Base-by-base conservation (phyloP, 805 yeast species). In the Saturnispora ahearnii region DNA sequence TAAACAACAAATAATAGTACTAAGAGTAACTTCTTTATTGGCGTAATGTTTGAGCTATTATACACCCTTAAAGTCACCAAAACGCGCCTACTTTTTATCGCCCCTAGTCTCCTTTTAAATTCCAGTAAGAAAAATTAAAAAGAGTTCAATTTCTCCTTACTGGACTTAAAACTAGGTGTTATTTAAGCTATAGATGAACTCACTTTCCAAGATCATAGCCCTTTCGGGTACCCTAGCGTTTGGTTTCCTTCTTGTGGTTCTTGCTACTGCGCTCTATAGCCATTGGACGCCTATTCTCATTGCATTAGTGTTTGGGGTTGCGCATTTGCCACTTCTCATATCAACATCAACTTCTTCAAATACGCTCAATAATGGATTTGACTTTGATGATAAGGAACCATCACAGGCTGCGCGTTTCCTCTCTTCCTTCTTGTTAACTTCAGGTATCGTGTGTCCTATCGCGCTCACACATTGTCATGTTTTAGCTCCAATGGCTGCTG, bases 281-380 rank as follows among this genome's bases (percentile, higher is more conserved):
- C 89, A 88, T 65, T 93, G 96, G 95, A 80, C 84, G 60, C 98
- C 99, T 34, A 74, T 91, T 51, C 74, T 83, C 36, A 87, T 85
- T 29, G 79, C 69, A 4, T 47, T 80, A 15, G 71, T 84, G 55
- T 84, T 84, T 63, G 71, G 79, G 37, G 53, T 81, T 38, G 90
- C 93, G 3, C 90, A 89, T 34, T 50, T 84, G 34, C 95, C 95
- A 4, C 81, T 83, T 53, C 73, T 83, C 9, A 55, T 83, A 7
- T 78, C 82, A 52, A 69, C 74, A 33, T 66, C 69, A 53, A 68
- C 70, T 52, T 70, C 72, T n/a, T 49, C 60, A 26, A 62, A 63
- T 18, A 36, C 40, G 12, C 26, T 36, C 22, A 36, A 36, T 28
- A 63, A 63, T 45, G 79, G 79, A 53, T 87, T 83, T 61, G 82